phyloP scores from a whole-genome alignment of 148 eudicot genomes.

The Mesembryanthemum crystallinum region DNA sequence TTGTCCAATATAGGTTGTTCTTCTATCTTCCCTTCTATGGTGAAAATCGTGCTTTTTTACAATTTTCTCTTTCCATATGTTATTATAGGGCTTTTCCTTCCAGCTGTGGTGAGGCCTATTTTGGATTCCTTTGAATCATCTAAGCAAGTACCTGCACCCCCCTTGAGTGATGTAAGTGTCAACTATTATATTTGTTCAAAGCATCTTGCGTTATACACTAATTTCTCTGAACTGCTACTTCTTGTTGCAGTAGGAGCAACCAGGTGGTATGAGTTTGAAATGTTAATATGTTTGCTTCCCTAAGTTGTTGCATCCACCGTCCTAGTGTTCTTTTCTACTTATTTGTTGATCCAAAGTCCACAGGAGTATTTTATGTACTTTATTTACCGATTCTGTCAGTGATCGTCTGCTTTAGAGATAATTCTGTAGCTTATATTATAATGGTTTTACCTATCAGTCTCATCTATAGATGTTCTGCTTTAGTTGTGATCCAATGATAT shows the following conservation, averaged over 20 bases:
- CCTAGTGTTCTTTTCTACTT: neutral
- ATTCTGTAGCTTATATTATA: no score
- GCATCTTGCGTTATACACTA: neutral
- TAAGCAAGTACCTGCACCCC: constrained; percentile 72
- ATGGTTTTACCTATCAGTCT: no score
- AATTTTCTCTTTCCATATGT: constrained; percentile 17
- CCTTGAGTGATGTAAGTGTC: constrained; percentile 73
- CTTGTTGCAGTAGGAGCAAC: neutral
- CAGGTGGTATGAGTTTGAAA: neutral
- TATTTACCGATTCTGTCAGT: neutral
- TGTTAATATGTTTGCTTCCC: neutral
- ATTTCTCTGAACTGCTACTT: neutral
- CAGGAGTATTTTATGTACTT: no score
- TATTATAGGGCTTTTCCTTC: constrained; percentile 86
- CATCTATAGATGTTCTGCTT: neutral
- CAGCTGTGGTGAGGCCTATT: constrained; percentile 97
- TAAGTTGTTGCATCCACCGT: neutral
- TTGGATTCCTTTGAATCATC: constrained; percentile 76
- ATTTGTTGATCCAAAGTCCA: neutral
- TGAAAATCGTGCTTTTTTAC: neutral
- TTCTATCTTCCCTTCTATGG: neutral
- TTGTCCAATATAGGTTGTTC: neutral
- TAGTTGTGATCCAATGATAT: neutral
- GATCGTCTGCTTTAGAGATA: neutral
- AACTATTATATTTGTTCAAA: neutral